Percentiles rank a stretch among this genome's conserved stretches.
These are phyloP conservation scores for Mycena epipterygia DNA, from an alignment of 768 basidiomycete species.

Conservation along the genomic window DNA sequence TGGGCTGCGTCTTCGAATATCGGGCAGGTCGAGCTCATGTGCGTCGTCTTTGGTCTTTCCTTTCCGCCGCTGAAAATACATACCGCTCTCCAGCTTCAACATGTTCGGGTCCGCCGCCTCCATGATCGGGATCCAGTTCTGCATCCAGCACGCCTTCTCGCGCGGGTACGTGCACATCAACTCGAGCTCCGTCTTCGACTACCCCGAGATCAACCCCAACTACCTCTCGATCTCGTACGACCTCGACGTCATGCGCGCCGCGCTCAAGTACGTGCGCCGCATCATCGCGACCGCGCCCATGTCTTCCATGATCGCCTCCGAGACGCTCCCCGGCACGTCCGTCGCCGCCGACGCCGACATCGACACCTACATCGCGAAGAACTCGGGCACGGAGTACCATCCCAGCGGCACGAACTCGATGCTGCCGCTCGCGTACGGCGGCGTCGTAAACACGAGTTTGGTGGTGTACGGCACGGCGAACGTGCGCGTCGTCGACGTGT, in stretches of 20 bases:
- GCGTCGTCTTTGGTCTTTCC: neutral
- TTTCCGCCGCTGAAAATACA: neutral
- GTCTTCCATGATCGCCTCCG: slow-evolving; percentile 3
- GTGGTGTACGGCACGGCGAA: slow-evolving; percentile 61
- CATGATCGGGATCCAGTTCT: slow-evolving; percentile 32
- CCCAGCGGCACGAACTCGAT: slow-evolving; percentile 32
- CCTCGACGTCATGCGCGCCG: slow-evolving; percentile 30
- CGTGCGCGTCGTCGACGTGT: slow-evolving; percentile 53
- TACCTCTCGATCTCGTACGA: slow-evolving; percentile 37
- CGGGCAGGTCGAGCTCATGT: slow-evolving; percentile 37
- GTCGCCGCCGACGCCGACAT: slow-evolving; percentile 23
- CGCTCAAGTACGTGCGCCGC: slow-evolving; percentile 32
- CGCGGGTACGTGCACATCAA: slow-evolving; percentile 32
- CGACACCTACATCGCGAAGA: slow-evolving; percentile 25
- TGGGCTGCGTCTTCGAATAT: slow-evolving; percentile 29
- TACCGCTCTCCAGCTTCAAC: slow-evolving; percentile 19
- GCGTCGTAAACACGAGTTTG: slow-evolving; percentile 58
- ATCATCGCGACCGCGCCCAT: slow-evolving; percentile 29
- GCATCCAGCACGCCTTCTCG: slow-evolving; percentile 37
- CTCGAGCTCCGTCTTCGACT: slow-evolving; percentile 27
- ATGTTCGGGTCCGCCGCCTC: slow-evolving; percentile 28
- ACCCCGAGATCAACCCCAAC: slow-evolving; percentile 35
- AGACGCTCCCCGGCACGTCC: slow-evolving; percentile 24
- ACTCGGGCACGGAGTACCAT: slow-evolving; percentile 29
- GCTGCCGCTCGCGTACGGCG: slow-evolving; percentile 27